Evolutionary conservation across 192 early-diverging fungal genomes (phyloP).

Genomic region (Coemansia sp.): DNA sequence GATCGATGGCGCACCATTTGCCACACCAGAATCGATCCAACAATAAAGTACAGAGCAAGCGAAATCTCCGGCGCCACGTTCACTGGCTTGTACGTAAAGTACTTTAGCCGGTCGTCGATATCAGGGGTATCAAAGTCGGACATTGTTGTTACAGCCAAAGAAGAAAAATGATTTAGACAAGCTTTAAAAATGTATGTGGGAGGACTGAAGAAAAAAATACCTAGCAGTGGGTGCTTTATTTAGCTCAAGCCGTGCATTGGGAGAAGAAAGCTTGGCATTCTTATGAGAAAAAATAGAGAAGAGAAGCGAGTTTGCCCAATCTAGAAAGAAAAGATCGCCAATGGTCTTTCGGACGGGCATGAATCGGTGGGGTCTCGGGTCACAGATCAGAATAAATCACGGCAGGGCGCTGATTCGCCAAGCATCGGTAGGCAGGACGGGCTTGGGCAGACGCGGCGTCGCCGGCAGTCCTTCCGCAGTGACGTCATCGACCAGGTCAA

Average conservation of each 20-base stretch:
- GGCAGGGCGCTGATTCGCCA: conserved; percentile 21
- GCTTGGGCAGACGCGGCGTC: conserved; percentile 31
- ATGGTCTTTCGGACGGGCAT: neutral
- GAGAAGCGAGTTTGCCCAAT: neutral
- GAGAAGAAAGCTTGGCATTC: neutral
- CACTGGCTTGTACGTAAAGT: conserved; percentile 43
- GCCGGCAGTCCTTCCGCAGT: conserved; percentile 24
- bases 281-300: too few species aligned
- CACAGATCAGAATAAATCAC: neutral
- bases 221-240: too few species aligned
- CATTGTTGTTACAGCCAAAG: neutral
- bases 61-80: conserved; percentile 35
- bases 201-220: too few species aligned
- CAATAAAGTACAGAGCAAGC: conserved; percentile 20
- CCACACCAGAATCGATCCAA: conserved; percentile 9
- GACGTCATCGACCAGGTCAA: conserved; percentile 22
- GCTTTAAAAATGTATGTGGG: neutral
- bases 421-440: conserved; percentile 12
- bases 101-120: conserved; percentile 3
- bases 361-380: neutral
- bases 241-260: neutral
- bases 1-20: conserved; percentile 22
- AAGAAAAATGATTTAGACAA: neutral
- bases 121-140: neutral
- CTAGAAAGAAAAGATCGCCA: neutral